A percentile compares a stretch with the other conserved stretches of the same genome.
Conservation (phyloP, 148 eudicot species). For the Hydrangea macrophylla region DNA sequence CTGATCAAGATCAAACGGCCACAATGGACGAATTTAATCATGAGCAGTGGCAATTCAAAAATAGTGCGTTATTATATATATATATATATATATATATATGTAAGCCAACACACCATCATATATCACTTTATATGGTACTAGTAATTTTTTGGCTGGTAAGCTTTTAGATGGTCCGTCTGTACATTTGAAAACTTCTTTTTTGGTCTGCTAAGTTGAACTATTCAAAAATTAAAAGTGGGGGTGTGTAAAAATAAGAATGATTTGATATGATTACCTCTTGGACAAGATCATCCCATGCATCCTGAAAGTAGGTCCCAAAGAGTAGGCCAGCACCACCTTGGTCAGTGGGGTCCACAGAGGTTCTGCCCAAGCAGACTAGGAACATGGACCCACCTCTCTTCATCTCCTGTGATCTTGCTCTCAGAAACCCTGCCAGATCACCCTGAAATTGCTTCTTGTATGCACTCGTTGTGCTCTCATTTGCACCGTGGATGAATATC, state of each 20-base stretch:
- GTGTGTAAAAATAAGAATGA: neutral
- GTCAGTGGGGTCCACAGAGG: slow-evolving; percentile 75
- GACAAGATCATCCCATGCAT: slow-evolving; percentile 97
- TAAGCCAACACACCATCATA: slow-evolving; percentile 2
- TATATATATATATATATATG: too few species aligned
- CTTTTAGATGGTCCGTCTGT: too few species aligned
- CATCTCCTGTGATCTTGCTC: slow-evolving; percentile 64
- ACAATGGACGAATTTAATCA: neutral
- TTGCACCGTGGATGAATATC: slow-evolving; percentile 80
- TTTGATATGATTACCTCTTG: slow-evolving; percentile 57
- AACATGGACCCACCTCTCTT: slow-evolving; percentile 90
- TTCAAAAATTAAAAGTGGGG: neutral
- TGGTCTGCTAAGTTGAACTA: neutral
- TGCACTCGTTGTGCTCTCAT: slow-evolving; percentile 55
- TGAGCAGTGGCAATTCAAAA: neutral
- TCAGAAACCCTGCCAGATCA: slow-evolving; percentile 58
- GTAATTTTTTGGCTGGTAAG: too few species aligned
- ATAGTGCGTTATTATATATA: neutral
- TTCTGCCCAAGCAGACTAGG: slow-evolving; percentile 78
- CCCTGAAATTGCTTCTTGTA: slow-evolving; percentile 66
- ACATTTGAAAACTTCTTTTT: too few species aligned
- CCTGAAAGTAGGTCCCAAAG: slow-evolving; percentile 96
- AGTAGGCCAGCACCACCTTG: slow-evolving; percentile 96
- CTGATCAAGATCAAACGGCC: neutral
- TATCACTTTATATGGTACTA: neutral